Percentiles rank a stretch among this genome's conserved stretches.
Evolutionary conservation across 495 filamentous ascomycete genomes (phyloP).

Genomic region (Acidiella bohemica): DNA sequence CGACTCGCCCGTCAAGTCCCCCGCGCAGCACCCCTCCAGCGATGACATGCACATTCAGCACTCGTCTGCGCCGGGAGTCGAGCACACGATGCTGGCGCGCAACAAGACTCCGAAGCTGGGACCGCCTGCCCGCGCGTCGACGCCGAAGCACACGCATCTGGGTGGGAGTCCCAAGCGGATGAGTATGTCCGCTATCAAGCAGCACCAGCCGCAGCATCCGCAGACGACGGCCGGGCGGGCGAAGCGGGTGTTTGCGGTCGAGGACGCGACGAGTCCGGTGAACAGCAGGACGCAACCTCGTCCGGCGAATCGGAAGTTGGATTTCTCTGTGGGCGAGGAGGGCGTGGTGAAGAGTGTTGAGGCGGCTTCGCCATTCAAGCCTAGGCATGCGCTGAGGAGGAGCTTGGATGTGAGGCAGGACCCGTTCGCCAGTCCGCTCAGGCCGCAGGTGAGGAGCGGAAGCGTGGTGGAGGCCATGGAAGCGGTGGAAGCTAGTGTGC

Average conservation of each 20-base stretch:
- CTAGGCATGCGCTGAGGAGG: constrained; percentile 9
- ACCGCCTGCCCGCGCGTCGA: constrained; percentile 14
- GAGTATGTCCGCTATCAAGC: too few species aligned
- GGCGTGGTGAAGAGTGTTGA: constrained; percentile 11
- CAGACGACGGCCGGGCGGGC: not conserved
- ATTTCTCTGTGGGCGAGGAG: constrained; percentile 2
- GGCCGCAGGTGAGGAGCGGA: too few species aligned
- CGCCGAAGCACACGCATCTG: constrained; percentile 18
- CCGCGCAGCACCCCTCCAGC: constrained; percentile 32
- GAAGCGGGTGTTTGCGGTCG: not conserved
- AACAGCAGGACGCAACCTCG: too few species aligned
- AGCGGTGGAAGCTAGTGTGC: not conserved
- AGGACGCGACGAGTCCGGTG: too few species aligned
- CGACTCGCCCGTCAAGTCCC: constrained; percentile 62
- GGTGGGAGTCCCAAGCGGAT: constrained; percentile 19
- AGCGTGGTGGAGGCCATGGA: constrained; percentile 1
- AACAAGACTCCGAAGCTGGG: constrained; percentile 16
- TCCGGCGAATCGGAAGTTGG: constrained; percentile 14
- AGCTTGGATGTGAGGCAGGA: constrained; percentile 1
- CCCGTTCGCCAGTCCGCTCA: constrained; percentile 14
- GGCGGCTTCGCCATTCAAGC: constrained; percentile 15
- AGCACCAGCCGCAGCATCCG: too few species aligned
- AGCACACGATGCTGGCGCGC: constrained; percentile 20
- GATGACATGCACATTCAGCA: constrained; percentile 34
- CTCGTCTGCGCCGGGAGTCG: constrained; percentile 36